Conservation (phyloP, 2,329 filamentous ascomycete species). For the Ceratocystis variospora region DNA sequence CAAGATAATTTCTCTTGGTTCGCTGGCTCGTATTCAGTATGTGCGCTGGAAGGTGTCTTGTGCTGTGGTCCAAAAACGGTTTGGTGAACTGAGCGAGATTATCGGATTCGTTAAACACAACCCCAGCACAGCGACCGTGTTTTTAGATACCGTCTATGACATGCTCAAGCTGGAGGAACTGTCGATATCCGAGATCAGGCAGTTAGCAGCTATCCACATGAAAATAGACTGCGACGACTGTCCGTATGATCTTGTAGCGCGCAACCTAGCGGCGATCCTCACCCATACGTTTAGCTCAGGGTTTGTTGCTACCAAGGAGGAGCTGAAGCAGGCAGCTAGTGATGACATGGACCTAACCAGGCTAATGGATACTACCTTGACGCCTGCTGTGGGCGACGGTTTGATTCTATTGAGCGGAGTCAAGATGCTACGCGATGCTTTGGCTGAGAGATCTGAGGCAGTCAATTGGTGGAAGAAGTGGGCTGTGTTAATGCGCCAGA, state of each 20-base stretch:
- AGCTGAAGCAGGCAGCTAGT: constrained; percentile 4
- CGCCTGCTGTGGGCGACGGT: constrained; percentile 12
- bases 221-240: constrained; percentile 8
- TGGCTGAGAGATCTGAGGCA: constrained; percentile 6
- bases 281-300: constrained; percentile 15
- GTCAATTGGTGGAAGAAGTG: constrained; percentile 27
- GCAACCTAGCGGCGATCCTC: constrained; percentile 15
- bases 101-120: constrained; percentile 2
- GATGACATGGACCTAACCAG: constrained; percentile 7
- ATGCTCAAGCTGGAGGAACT: constrained; percentile 11
- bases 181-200: constrained; percentile 7
- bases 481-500: constrained; percentile 38
- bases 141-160: constrained; percentile 13
- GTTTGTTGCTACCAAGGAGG: constrained; percentile 7
- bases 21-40: constrained; percentile 16
- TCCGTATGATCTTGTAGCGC: constrained; percentile 13
- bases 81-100: not conserved
- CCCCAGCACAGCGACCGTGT: constrained; percentile 14
- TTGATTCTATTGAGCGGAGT: constrained; percentile 16
- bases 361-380: constrained; percentile 13
- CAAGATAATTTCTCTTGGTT: constrained; percentile 7
- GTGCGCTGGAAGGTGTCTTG: constrained; percentile 14
- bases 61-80: constrained; percentile 8
- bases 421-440: constrained; percentile 16
- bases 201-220: constrained; percentile 11